Percentiles rank a stretch among this genome's conserved stretches.
These are phyloP conservation scores for Mycena maculata DNA, from an alignment of 768 basidiomycete genomes.

Conservation along the genomic window DNA sequence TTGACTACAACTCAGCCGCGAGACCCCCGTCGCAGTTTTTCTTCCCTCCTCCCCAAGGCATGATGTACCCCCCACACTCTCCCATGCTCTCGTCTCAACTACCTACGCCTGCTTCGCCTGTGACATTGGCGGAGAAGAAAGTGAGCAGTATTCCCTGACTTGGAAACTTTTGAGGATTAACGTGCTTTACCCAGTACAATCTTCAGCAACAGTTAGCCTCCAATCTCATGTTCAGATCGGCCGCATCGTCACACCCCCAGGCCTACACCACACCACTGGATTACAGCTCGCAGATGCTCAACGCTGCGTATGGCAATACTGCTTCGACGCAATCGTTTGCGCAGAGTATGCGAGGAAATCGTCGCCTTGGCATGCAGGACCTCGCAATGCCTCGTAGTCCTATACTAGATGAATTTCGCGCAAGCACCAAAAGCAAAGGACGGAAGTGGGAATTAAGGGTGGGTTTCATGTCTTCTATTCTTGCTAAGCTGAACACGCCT, in stretches of 20 bases:
- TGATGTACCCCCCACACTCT: slow-evolving; percentile 70
- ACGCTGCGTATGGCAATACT: slow-evolving; percentile 57
- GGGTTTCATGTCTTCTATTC: slow-evolving; percentile 32
- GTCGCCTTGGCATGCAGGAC: slow-evolving; percentile 56
- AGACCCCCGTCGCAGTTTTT: slow-evolving; percentile 70
- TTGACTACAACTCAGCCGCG: slow-evolving; percentile 63
- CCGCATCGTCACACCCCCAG: slow-evolving; percentile 56
- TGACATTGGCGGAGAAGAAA: slow-evolving; percentile 65
- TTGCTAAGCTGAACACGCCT: slow-evolving; percentile 21
- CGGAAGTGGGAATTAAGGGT: slow-evolving; percentile 88
- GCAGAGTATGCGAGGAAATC: slow-evolving; percentile 55
- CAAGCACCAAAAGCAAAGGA: slow-evolving; percentile 66
- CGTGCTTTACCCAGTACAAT: slow-evolving; percentile 48
- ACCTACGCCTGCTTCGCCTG: slow-evolving; percentile 49
- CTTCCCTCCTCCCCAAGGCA: slow-evolving; percentile 66
- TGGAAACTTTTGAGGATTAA: slow-evolving; percentile 27
- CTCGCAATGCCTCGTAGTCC: slow-evolving; percentile 66
- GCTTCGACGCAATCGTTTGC: slow-evolving; percentile 50
- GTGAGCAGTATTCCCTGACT: slow-evolving; percentile 46
- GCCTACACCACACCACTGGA: slow-evolving; percentile 60
- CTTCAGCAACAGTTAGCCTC: slow-evolving; percentile 59
- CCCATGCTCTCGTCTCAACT: slow-evolving; percentile 66
- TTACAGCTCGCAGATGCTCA: slow-evolving; percentile 60
- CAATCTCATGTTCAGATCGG: slow-evolving; percentile 57
- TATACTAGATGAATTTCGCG: slow-evolving; percentile 86